Base-by-base conservation (phyloP, 1,139 yeast genomes). In the Taphrina wiesneri region DNA sequence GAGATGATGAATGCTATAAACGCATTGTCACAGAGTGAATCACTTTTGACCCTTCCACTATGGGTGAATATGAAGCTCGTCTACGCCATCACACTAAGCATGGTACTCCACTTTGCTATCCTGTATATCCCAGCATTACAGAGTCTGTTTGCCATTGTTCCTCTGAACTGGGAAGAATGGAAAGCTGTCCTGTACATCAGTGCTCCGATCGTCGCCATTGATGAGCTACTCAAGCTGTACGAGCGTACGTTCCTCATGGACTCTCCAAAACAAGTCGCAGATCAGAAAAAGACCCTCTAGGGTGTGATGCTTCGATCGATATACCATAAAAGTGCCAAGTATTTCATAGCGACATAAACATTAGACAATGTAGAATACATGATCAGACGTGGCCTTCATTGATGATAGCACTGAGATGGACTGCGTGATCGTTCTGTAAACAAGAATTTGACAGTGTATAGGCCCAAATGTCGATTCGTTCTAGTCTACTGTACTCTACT, bases 1-100 rank as follows among this genome's bases (percentile, higher is more conserved):
- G 81, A 78, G 69, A 78, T 78, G 80, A 70, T 78, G 65, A 78
- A 78, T 67, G 80, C 81, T 6, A 72, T 77, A 73, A 78, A 78
- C 69, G 77, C 78, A 56, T 68, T 78, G 28, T 75, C 78, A 41
- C 78, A 78, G 65, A 74, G 80, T 2, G 81, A 78, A 67, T 75
- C 78, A 61, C 69, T 78, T 45, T 64, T 78, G 61, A 72, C 75
- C 1, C 75, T 78, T 70, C 80, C 80, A 41, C 63, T 77, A 3
- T 78, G 80, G 80, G 73, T 70, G 47, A 78, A 78, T 69, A 66
- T 75, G 67, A 77, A 77, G 64, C 70, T 78, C 57, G 76, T 78
- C 26, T 69, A 73, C 41, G 81, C 81, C 11, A 76, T 78, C 39
- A 60, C 71, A 2, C 69, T 78, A 30, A 78, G 80, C 1, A 68